Evolutionary conservation across 495 filamentous ascomycete genomes (phyloP).

Genomic region (Eremomyces bilateralis): DNA sequence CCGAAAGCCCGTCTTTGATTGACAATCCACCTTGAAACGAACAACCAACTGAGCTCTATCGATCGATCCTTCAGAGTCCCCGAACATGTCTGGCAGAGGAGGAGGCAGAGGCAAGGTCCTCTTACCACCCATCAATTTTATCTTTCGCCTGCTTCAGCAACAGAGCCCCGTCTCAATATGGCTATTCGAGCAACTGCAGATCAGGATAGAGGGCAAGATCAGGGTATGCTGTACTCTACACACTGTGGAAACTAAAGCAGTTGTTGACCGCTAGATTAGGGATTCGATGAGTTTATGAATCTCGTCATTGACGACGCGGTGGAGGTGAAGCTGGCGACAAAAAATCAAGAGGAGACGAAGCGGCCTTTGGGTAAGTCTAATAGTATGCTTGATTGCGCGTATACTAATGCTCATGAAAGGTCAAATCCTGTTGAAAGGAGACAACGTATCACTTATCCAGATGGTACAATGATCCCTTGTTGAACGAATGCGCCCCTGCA

Average conservation of each 20-base stretch:
- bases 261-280: conserved; percentile 25
- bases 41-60: no score
- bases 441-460: conserved; percentile 93
- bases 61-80: no score
- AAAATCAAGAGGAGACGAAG: conserved; percentile 54
- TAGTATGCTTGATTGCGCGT: neutral
- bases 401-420: conserved; percentile 25
- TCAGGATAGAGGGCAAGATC: conserved; percentile 89
- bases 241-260: neutral
- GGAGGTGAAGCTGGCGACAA: conserved; percentile 70
- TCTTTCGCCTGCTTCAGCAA: conserved; percentile 87
- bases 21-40: no score
- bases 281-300: conserved; percentile 99
- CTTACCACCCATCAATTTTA: conserved; percentile 93
- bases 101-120: conserved; percentile 72
- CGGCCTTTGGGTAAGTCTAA: conserved; percentile 50
- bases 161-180: conserved; percentile 78
- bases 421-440: conserved; percentile 90
- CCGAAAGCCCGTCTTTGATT: no score
- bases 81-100: conserved; percentile 71
- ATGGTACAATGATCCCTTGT: conserved; percentile 24
- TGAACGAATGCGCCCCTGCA: no score
- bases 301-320: conserved; percentile 88
- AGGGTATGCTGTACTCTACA: conserved; percentile 53
- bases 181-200: conserved; percentile 86